These are phyloP conservation scores for Vitis amurensis DNA, from an alignment of 164 flowering plant species.

Conservation along the genomic window DNA sequence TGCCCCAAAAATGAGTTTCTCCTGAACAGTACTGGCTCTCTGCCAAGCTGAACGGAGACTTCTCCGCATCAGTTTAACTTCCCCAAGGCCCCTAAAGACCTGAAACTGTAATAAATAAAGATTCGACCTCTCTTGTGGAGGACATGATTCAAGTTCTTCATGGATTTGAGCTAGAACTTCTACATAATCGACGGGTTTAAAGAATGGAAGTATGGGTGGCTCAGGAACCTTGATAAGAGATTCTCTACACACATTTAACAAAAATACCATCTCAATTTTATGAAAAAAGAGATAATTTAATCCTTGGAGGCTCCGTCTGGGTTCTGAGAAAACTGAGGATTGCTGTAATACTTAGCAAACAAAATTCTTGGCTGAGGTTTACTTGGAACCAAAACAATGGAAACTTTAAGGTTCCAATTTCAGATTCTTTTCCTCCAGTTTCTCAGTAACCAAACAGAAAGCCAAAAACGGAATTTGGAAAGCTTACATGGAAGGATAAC, in stretches of 20 bases:
- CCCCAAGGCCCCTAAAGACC: constrained; percentile 92
- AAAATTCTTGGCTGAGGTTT: too few relatives aligned
- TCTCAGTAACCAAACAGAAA: too few relatives aligned
- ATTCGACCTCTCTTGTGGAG: constrained; percentile 59
- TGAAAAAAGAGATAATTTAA: not conserved
- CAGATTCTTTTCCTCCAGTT: too few relatives aligned
- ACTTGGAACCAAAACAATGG: not conserved
- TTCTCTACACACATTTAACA: constrained; percentile 57
- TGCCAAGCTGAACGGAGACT: constrained; percentile 86
- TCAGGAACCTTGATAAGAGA: constrained; percentile 89
- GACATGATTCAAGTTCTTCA: constrained; percentile 86
- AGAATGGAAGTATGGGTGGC: constrained; percentile 73
- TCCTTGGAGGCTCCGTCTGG: too few relatives aligned
- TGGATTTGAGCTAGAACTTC: constrained; percentile 94
- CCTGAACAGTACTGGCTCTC: constrained; percentile 65
- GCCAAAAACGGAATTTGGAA: not conserved
- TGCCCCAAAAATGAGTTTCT: constrained; percentile 83
- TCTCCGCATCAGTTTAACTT: constrained; percentile 74
- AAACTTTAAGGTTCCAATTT: too few relatives aligned
- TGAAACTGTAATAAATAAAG: constrained; percentile 83
- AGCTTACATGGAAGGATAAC: constrained; percentile 19
- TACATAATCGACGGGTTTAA: constrained; percentile 89
- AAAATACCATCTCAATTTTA: not conserved
- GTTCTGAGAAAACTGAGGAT: too few relatives aligned
- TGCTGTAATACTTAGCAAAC: too few relatives aligned